These are phyloP conservation scores for Geosmithia flava DNA, from an alignment of 2,329 filamentous ascomycete species.

Conservation along the genomic window DNA sequence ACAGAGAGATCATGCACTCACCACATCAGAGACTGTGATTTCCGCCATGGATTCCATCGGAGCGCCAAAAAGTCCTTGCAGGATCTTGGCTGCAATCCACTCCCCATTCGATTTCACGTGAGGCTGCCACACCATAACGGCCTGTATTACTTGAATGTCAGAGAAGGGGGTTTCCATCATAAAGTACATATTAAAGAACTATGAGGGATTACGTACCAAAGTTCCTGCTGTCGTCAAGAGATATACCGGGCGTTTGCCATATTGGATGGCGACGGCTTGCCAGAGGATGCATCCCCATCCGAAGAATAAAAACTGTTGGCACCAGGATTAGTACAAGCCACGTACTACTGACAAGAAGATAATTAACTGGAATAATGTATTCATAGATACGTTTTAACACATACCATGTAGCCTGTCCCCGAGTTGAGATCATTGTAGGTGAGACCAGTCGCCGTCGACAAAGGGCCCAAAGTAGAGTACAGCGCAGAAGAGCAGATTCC, in stretches of 20 bases:
- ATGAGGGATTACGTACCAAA: conserved; percentile 9
- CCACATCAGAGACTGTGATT: conserved; percentile 27
- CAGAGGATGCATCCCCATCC: conserved; percentile 32
- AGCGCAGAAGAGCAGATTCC: conserved; percentile 26
- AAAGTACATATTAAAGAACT: no score
- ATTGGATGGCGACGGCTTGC: conserved; percentile 32
- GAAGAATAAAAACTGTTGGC: conserved; percentile 28
- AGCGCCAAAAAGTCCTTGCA: conserved; percentile 28
- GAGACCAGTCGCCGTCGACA: conserved; percentile 17
- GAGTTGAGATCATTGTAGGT: conserved; percentile 21
- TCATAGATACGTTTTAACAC: no score
- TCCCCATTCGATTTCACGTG: conserved; percentile 12
- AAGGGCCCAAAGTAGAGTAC: conserved; percentile 23
- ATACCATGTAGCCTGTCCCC: conserved; percentile 26
- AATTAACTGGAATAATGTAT: no score
- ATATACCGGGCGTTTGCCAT: conserved; percentile 27
- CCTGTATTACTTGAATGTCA: neutral
- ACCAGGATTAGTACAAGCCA: no score
- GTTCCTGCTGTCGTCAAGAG: conserved; percentile 20
- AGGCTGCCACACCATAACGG: neutral
- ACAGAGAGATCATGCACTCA: no score
- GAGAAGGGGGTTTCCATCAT: neutral
- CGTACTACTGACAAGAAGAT: no score
- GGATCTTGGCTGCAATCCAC: conserved; percentile 31
- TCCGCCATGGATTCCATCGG: conserved; percentile 34